Base-by-base conservation (phyloP, 768 basidiomycete species). In the Kwoniella europaea region DNA sequence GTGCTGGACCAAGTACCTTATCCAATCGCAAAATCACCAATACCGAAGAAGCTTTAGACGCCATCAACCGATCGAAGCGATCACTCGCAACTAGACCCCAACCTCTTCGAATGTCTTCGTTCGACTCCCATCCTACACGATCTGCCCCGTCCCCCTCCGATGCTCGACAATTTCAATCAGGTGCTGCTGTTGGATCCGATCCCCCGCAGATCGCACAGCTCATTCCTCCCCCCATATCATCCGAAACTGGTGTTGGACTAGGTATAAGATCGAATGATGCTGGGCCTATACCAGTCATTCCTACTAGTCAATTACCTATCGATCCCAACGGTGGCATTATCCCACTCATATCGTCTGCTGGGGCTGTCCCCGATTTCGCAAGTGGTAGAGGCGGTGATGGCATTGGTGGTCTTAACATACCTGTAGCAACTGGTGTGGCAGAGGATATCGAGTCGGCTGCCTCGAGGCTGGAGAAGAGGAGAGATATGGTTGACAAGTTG, bases 331-430 rank as follows among this genome's bases (percentile, higher is more conserved):
- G 18, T 53, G 53, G 41, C 27, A 7, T 55, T 41, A 15, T 68
- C 15, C 53, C 55, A 27, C 53, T 65, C 10, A 20, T 54, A 35
- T 55, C 64, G 16, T 22, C 59, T 15, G 27, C 58, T 16, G 65
- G 71, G 22, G 46, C 62, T 18, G 65, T 78, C 1, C 75, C 76
- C 20, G 78, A 78, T 64, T 80, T 75, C 64, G 76, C 74, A 6
- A 27, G 3, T 3, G 78, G 74, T 55, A 41, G 65, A n/a, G 75
- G 71, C 13, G 77, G 72, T 12, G 75, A 78, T 64, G 75, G 77
- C 1, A 76, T 74, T 65, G 69, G 71, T 16, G 75, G 75, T 12
- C 24, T 70, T 27, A 56, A 59, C 22, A 12, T 69, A 27, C 76
- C 70, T 44, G 16, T 55, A 12, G 13, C 52, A 29, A 20, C 43